Percentiles rank a stretch among this genome's conserved stretches.
phyloP scores from a whole-genome alignment of 164 flowering plant species.

The Umbellularia californica region DNA sequence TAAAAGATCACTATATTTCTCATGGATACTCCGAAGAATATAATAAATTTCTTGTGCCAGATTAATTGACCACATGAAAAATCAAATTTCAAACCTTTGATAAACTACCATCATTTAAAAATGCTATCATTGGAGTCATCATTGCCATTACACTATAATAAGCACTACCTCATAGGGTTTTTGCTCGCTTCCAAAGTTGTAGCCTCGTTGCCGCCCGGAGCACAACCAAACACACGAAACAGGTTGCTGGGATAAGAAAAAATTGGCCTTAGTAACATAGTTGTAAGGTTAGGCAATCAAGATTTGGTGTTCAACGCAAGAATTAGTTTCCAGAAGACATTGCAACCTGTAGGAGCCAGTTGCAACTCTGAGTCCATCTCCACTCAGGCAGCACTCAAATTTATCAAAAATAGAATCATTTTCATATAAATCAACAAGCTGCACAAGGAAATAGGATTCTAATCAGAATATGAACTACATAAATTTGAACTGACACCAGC shows the following conservation, averaged over 20 bases:
- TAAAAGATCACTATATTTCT: background rate
- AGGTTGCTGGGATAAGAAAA: constrained; percentile 58
- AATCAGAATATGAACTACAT: background rate
- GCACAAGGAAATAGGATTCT: constrained; percentile 18
- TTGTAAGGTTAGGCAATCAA: background rate
- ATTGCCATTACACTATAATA: background rate
- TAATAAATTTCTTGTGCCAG: too few species aligned
- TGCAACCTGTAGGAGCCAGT: constrained; percentile 94
- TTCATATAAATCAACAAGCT: constrained; percentile 95
- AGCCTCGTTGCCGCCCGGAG: constrained; percentile 71
- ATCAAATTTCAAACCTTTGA: background rate
- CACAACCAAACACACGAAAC: constrained; percentile 88
- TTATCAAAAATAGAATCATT: constrained; percentile 98
- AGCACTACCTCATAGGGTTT: constrained; percentile 87
- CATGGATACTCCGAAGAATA: background rate
- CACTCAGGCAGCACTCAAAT: constrained; percentile 96
- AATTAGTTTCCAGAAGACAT: background rate
- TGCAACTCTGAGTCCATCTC: constrained; percentile 88
- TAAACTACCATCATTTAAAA: too few species aligned
- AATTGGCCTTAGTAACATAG: background rate
- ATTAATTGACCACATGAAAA: background rate
- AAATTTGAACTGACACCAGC: background rate
- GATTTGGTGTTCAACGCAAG: background rate
- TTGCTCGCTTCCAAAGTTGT: constrained; percentile 96
- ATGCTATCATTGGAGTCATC: background rate